These are phyloP conservation scores for Triticum timopheevii DNA, from an alignment of 176 grass and related monocot genomes.

Conservation along the genomic window DNA sequence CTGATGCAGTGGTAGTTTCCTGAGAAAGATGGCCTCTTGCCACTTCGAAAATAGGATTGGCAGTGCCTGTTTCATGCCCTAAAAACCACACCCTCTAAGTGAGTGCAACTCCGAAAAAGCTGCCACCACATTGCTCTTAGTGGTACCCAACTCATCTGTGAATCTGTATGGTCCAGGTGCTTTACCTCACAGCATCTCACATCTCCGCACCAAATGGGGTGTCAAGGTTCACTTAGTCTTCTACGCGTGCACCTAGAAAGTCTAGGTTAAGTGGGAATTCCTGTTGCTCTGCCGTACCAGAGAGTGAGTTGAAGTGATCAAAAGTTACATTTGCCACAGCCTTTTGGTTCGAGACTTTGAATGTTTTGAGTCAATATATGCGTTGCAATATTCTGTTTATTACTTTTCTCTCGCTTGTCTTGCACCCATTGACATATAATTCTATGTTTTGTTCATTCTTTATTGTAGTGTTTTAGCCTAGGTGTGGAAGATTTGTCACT, in stretches of 20 bases:
- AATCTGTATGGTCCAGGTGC: not conserved
- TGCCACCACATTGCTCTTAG: not conserved
- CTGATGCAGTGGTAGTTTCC: not conserved
- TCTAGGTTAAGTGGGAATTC: not conserved
- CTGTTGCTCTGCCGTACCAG: not conserved
- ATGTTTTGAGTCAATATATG: not conserved
- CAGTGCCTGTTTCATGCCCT: not conserved
- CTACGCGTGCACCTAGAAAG: not conserved
- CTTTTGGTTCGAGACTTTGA: not conserved
- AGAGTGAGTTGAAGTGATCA: not conserved
- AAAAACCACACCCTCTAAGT: not conserved
- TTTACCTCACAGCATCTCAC: not conserved
- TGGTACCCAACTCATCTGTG: not conserved
- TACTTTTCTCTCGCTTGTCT: not conserved
- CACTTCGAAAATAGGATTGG: not conserved
- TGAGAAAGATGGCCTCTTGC: not conserved
- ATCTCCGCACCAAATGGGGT: not conserved
- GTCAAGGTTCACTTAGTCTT: not conserved
- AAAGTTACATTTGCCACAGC: not conserved
- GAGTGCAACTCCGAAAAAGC: not conserved
- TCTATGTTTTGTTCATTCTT: constrained; percentile 26
- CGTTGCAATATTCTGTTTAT: not conserved
- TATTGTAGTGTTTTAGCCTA: constrained; percentile 73
- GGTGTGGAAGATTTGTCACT: constrained; percentile 77
- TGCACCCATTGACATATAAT: constrained; percentile 8